Evolutionary conservation across 192 early-diverging fungal genomes (phyloP), one percentile per base, ranked within the genome.

Genomic region (Backusella sp.): DNA sequence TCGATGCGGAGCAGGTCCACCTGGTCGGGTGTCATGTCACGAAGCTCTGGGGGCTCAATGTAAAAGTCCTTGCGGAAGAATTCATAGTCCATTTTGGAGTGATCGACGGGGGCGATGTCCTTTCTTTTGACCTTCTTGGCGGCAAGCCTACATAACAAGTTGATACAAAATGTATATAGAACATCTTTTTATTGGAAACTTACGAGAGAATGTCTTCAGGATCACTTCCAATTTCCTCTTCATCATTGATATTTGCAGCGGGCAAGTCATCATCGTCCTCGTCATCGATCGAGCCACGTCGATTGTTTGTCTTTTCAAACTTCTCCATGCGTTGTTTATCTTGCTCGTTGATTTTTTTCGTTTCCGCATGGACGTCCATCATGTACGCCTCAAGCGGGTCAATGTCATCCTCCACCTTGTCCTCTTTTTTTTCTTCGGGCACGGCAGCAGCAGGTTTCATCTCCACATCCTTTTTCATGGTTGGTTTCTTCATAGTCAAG

Each of bases 31-130:
- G 95, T 95, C 85, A 98, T 74, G 32, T 89, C 88, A 30, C 89
- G 89, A 65, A 98, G 80, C 74, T 98, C 98, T 17, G 93, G 92
- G 14, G 98, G 97, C 68, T 98, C 98, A 35, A 98, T 94, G 78
- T 94, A 98, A 82, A 99, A 98, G 79, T 97, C 88, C 75, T 96
- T 96, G 52, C 91, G 86, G 81, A 98, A 98, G 39, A 84, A 81
- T 76, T 96, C 94, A 76, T 99, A 98, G 19, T 89, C 86, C 71
- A 95, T 90, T 67, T 89, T 88, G 6, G 90, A 84, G 80, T 99
- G 97, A 76, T 99, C 94, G 17, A 97, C 94, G 0, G 88, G 81
- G 0, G 92, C 88, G 36, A 98, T 80, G 66, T 99, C 97, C 84
- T 98, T 98, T 74, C 93, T 92, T 79, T 97, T 97, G 11, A 92